Percentiles rank a stretch among this genome's conserved stretches.
These are phyloP conservation scores for Saccharum officinarum DNA, from an alignment of 176 grass and related monocot species.

Conservation along the genomic window DNA sequence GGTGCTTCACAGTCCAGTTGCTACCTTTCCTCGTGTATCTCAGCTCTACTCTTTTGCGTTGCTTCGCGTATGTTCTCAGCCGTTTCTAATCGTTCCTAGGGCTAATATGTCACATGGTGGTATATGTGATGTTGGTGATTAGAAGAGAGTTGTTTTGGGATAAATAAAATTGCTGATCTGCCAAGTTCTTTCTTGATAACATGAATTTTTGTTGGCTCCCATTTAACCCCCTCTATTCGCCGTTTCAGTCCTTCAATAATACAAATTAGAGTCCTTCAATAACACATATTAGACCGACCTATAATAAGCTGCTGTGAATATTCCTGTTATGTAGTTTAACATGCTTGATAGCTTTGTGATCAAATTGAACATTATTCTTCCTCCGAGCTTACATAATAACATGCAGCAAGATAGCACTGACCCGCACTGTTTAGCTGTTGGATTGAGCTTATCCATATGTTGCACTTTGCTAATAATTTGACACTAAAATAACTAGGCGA, in stretches of 20 bases:
- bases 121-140: background rate
- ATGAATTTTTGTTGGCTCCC: background rate
- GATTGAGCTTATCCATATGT: conserved; percentile 40
- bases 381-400: background rate
- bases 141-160: background rate
- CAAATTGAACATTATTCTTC: background rate
- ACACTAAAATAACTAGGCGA: conserved; percentile 34
- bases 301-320: background rate
- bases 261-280: background rate
- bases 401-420: background rate
- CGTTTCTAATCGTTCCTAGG: background rate
- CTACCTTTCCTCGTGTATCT: background rate
- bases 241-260: background rate
- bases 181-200: background rate
- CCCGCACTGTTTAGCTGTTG: conserved; percentile 19
- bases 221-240: background rate
- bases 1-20: background rate
- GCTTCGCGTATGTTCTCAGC: background rate
- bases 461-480: conserved; percentile 28
- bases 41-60: background rate
- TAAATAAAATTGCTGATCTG: background rate
- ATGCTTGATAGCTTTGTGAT: background rate
- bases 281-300: background rate
- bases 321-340: background rate
- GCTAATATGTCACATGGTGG: background rate